Base-by-base conservation (phyloP, 768 basidiomycete species). In the Hemileccinum impolitum region DNA sequence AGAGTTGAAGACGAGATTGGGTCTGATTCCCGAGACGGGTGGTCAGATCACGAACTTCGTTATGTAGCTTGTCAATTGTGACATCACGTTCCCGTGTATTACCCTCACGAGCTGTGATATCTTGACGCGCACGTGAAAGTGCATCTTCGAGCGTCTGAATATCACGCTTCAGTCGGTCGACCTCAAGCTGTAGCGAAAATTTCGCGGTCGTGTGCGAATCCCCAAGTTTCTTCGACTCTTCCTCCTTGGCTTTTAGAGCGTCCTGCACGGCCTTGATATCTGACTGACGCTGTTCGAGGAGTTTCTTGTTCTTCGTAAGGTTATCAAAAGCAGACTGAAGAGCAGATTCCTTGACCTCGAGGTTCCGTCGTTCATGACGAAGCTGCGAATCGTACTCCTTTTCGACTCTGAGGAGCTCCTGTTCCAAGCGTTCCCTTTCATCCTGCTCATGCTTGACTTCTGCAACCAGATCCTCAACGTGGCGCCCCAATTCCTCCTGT, bases 161-260 rank as follows among this genome's bases (percentile, higher is more conserved):
- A 61, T 99, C 95, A 25, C 94, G 78, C 65, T 85, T 85, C 42
- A 94, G 70, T 3, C 92, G 73, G 54, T 97, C 95, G 1, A 89
- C 75, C 66, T 99, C 94, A 17, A 97, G 78, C 64, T 96, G 90
- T 28, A 97, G 70, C 0, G 89, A 89, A 72, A 92, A 90, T 38
- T 83, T 76, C 19, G 92, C 87, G 3, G 84, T 85, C 0, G 87
- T 86, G 59, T 88, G 87, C 12, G 84, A 82, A 69, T 95, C 91
- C 18, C 94, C 94, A 0, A 85, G 76, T 49, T 82, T 77, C 69
- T 85, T 85, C 19, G 84, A 82, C 65, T 94, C 90, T 25, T 75
- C 72, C 61, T 96, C 92, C 40, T 89, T 67, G 1, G 73, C 67
- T 54, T 81, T 78, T n/a, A 96, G 71, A 0, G 84, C 84, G 7